Evolutionary conservation across 805 yeast genomes (phyloP), one percentile per base, ranked within the genome.

Genomic region (Nakazawaea pomicola): DNA sequence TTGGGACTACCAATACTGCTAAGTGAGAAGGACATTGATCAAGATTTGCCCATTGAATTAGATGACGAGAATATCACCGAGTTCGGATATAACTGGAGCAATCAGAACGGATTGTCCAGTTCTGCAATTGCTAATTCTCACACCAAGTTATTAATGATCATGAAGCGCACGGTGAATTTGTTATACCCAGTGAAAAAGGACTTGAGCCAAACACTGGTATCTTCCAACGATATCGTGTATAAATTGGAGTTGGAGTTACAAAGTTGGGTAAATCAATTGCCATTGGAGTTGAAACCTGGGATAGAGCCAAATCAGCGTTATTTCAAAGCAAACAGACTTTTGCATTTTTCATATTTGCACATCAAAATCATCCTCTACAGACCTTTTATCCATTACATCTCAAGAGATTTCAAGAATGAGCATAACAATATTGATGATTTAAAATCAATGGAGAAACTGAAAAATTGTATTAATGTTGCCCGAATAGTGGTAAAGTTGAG

Each of bases 21-120:
- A 14, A 67, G 76, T 36, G 83, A 81, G 46, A 85, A 80, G 47
- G 95, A 87, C 50, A 80, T 86, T 48, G 95, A 89, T 61, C 96
- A 89, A 58, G 90, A 83, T 38, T 67, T 87, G 48, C 96, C 96
- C 1, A 63, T 74, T 25, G 95, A 88, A 53, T 64, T 87, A 27
- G 96, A 88, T 53, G 96, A 89, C 60, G 95, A 87, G 51, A 82
- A 82, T 53, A 81, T 89, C 42, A 85, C 93, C 1, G 74, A 77
- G 32, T 68, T 65, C n/a, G 80, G 78, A 1, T 79, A 80, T 46
- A 48, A 59, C 33, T 62, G 49, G 37, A 60, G 58, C 20, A 51
- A 51, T 39, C 68, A 61, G 62, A 74, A 68, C 45, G 76, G 65
- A 56, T 67, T 76, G 44, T 79, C 90, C 8, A 78, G 87, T 10